Percentiles rank a stretch among this genome's conserved stretches.
Conservation (phyloP, 2,329 filamentous ascomycete genomes). For the Aspergillus floridensis region DNA sequence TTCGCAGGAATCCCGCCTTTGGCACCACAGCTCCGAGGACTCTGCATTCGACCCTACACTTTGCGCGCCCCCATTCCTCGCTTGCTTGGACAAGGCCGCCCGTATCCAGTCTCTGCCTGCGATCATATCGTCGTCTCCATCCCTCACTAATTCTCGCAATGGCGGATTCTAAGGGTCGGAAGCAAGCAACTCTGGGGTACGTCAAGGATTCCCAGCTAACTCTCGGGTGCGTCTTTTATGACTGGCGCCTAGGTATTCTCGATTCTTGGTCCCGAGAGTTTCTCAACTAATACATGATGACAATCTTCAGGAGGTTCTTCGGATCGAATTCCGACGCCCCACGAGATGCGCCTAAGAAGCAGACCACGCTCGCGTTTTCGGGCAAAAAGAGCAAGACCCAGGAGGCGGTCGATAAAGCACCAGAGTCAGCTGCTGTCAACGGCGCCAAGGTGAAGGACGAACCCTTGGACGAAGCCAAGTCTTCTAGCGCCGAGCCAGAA, state of each 20-base stretch:
- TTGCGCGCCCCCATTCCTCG: not conserved
- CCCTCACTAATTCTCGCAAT: slow-evolving; percentile 6
- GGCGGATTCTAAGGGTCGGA: slow-evolving; percentile 37
- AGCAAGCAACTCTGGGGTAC: slow-evolving; percentile 86
- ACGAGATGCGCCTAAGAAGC: slow-evolving; percentile 59
- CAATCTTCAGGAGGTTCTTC: slow-evolving; percentile 74
- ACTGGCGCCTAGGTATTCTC: not conserved
- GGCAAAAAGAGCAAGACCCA: slow-evolving; percentile 49
- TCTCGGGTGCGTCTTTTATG: slow-evolving; percentile 59
- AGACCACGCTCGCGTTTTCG: slow-evolving; percentile 76
- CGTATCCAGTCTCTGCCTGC: not conserved
- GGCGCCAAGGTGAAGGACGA: slow-evolving; percentile 6
- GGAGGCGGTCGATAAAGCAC: slow-evolving; percentile 27
- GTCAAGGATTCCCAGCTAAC: slow-evolving; percentile 72
- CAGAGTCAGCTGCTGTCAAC: slow-evolving; percentile 14
- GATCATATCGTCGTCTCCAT: not conserved
- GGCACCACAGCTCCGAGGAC: slow-evolving; percentile 3
- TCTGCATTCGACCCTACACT: not conserved
- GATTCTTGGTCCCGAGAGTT: not conserved
- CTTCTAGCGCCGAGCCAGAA: slow-evolving; percentile 12
- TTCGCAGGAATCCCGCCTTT: slow-evolving; percentile 12
- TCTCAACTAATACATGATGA: slow-evolving; percentile 2
- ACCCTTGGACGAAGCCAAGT: slow-evolving; percentile 13
- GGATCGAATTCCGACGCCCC: slow-evolving; percentile 60
- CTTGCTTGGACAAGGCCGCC: not conserved